A percentile compares a stretch with the other conserved stretches of the same genome.
phyloP scores from a whole-genome alignment of 106 monocot species.

The Allium cepa region DNA sequence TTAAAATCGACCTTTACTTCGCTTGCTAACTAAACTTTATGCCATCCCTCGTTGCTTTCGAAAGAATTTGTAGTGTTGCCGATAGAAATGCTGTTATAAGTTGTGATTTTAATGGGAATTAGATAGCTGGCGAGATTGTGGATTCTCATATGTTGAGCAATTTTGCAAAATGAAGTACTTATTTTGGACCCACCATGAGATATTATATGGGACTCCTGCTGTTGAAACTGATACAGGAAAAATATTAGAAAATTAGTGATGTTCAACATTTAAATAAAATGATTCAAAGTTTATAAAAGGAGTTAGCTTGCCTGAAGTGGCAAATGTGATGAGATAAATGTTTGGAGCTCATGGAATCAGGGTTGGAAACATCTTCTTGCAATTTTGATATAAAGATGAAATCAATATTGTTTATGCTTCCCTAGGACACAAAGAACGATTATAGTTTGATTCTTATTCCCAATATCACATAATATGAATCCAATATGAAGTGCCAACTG shows the following conservation, averaged over 20 bases:
- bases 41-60: constrained; percentile 60
- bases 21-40: constrained; percentile 47
- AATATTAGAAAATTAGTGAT: neutral
- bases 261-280: neutral
- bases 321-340: constrained; percentile 55
- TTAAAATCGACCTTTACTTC: constrained; percentile 31
- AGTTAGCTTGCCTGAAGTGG: constrained; percentile 53
- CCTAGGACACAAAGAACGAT: constrained; percentile 33
- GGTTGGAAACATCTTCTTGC: constrained; percentile 12
- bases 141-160: constrained; percentile 32
- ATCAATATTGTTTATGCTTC: constrained; percentile 33
- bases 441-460: no score
- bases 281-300: no score
- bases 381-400: constrained; percentile 69
- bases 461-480: no score
- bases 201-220: constrained; percentile 58
- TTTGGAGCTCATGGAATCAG: constrained; percentile 14
- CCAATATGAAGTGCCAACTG: no score
- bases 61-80: constrained; percentile 22
- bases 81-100: constrained; percentile 30
- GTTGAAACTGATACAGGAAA: constrained; percentile 30
- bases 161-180: constrained; percentile 49
- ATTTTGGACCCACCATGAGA: constrained; percentile 60
- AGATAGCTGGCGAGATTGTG: constrained; percentile 28
- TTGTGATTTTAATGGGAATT: constrained; percentile 36